phyloP scores from a whole-genome alignment of 2,329 filamentous ascomycete species.

The Oidium heveae region DNA sequence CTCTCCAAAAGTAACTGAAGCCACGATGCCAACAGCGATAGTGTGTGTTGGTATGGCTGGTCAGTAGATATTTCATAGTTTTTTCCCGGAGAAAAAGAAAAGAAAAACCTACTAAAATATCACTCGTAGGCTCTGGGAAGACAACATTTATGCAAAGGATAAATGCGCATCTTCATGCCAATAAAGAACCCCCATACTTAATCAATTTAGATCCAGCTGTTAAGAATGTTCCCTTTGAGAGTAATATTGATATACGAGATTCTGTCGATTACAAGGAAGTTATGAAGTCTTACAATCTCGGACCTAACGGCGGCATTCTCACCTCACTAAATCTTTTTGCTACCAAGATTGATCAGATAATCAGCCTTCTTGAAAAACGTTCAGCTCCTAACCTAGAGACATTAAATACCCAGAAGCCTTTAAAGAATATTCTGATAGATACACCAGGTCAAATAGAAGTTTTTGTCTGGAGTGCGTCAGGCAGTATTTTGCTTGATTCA shows the following conservation, averaged over 20 bases:
- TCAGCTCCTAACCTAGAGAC: constrained; percentile 36
- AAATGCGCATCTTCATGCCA: constrained; percentile 68
- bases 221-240: constrained; percentile 74
- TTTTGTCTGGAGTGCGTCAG: constrained; percentile 93
- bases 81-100: too few species aligned
- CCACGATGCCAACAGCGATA: constrained; percentile 36
- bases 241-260: constrained; percentile 97
- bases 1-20: not conserved
- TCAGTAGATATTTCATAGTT: constrained; percentile 13
- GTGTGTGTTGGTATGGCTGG: constrained; percentile 96
- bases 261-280: constrained; percentile 99
- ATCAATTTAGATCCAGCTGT: constrained; percentile 95
- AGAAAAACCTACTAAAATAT: too few species aligned
- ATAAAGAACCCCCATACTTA: constrained; percentile 68
- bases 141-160: constrained; percentile 99
- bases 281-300: constrained; percentile 97
- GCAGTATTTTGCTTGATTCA: constrained; percentile 78
- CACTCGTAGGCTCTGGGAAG: constrained; percentile 55
- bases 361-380: constrained; percentile 72
- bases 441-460: constrained; percentile 97
- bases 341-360: constrained; percentile 92
- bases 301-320: constrained; percentile 88
- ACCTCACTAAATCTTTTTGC: constrained; percentile 91
- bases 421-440: constrained; percentile 74
- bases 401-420: constrained; percentile 29